Conservation (phyloP, 1,139 yeast species). For the Yamadazyma spencermartinsiae region DNA sequence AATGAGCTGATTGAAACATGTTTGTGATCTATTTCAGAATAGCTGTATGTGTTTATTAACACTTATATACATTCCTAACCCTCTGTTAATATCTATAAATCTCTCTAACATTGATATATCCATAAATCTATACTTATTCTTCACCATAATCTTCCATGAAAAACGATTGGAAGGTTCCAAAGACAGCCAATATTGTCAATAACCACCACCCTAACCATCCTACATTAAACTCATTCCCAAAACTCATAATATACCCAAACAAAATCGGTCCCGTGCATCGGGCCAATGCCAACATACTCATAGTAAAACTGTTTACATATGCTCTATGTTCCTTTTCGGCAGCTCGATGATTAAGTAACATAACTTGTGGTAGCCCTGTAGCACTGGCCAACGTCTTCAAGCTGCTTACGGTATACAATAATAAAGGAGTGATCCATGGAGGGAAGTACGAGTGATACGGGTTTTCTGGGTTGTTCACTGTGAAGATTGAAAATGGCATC, state of each 20-base stretch:
- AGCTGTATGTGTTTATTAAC: too few species aligned
- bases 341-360: constrained; percentile 46
- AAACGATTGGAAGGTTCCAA: constrained; percentile 33
- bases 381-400: constrained; percentile 40
- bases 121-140: constrained; percentile 8
- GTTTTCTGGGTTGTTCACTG: constrained; percentile 22
- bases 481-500: constrained; percentile 53
- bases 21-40: too few species aligned
- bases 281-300: constrained; percentile 53
- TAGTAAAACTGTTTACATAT: constrained; percentile 48
- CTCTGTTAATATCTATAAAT: not conserved
- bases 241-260: constrained; percentile 58
- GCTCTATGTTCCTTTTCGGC: constrained; percentile 51
- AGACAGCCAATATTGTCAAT: constrained; percentile 34
- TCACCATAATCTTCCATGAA: constrained; percentile 24
- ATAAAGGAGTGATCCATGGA: constrained; percentile 23
- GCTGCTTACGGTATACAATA: constrained; percentile 22
- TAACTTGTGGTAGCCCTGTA: constrained; percentile 15
- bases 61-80: too few species aligned
- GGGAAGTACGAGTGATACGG: constrained; percentile 26
- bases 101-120: not conserved
- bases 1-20: too few species aligned
- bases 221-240: constrained; percentile 36
- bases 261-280: constrained; percentile 57
- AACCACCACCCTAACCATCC: constrained; percentile 57